These are phyloP conservation scores for Hordeum marinum DNA, from an alignment of 176 grass and related monocot genomes.

Conservation along the genomic window DNA sequence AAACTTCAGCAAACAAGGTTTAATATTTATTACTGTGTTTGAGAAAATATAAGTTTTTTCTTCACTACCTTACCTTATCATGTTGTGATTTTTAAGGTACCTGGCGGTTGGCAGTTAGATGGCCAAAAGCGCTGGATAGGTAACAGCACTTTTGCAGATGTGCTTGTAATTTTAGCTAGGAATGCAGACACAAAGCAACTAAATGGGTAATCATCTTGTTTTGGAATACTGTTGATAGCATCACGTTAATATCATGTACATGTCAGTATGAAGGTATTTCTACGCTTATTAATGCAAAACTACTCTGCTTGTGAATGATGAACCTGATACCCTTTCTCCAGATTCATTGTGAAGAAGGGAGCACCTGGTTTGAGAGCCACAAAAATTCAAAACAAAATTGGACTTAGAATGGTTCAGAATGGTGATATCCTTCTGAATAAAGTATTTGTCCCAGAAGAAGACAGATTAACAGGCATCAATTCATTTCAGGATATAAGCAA, in stretches of 20 bases:
- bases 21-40: slow-evolving; percentile 2
- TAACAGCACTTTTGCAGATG: slow-evolving; percentile 92
- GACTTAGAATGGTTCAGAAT: slow-evolving; percentile 92
- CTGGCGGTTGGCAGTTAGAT: slow-evolving; percentile 84
- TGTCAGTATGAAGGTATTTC: not conserved
- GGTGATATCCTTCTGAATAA: slow-evolving; percentile 78
- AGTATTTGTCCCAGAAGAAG: slow-evolving; percentile 90
- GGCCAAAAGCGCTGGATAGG: slow-evolving; percentile 98
- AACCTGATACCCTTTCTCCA: slow-evolving; percentile 25
- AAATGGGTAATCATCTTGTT: slow-evolving; percentile 62
- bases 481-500: slow-evolving; percentile 90
- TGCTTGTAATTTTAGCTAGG: slow-evolving; percentile 81
- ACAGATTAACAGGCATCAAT: slow-evolving; percentile 63
- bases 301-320: not conserved
- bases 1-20: slow-evolving; percentile 77
- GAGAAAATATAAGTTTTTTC: not conserved
- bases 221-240: not conserved
- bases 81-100: slow-evolving; percentile 56
- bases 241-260: not conserved
- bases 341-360: slow-evolving; percentile 92
- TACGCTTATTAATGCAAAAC: not conserved
- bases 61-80: not conserved
- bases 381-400: slow-evolving; percentile 97
- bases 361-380: slow-evolving; percentile 63
- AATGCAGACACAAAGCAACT: slow-evolving; percentile 84